Base-by-base conservation (phyloP, 148 eudicot species). In the Limonium bicolor region DNA sequence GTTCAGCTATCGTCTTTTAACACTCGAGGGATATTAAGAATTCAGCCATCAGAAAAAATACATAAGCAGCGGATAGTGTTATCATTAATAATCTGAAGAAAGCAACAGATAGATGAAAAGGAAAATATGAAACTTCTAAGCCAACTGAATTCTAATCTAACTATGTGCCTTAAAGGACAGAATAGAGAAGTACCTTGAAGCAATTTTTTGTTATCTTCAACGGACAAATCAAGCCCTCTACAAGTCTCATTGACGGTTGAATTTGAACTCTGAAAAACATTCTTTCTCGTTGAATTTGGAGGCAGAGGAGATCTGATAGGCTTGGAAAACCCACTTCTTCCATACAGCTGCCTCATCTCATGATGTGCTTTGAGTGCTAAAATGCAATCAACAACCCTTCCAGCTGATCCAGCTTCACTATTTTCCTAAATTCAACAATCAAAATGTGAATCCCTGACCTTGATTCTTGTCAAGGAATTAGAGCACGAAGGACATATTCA, bases 351-450 rank as follows among this genome's bases (percentile, higher is more conserved):
- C 60, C 77, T 90, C 93, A 81, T 67, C 51, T 90, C 93, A 66
- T 84, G 66, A 50, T 72, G 84, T 46, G 72, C 69, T 64, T 75
- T 84, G 7, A 90, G 80, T 12, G 69, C 81, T 59, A 90, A 61
- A 57, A 90, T 59, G 66, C 99, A 90, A 46, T 90, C 93, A 42
- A 77, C 88, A 22, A 90, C 71, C 64, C 75, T 80, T 6, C 59
- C 64, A 20, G 75, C 72, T 31, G 95, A 84, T 33, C 87, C 93
- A 27, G 65, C 68, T 60, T 74, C 82, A 34, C 80, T 36, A 41
- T 66, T 71, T 21, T 84, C 95, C 99, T 80, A 61, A 42, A 27
- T 18, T 25, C 15, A 16, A n/a, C n/a, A n/a, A n/a, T n/a, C n/a
- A n/a, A n/a, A n/a, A n/a, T n/a, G n/a, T n/a, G n/a, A 5, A 40